Percentiles rank a stretch among this genome's conserved stretches.
Conservation (phyloP, 495 filamentous ascomycete genomes). For the Xylaria bambusicola region DNA sequence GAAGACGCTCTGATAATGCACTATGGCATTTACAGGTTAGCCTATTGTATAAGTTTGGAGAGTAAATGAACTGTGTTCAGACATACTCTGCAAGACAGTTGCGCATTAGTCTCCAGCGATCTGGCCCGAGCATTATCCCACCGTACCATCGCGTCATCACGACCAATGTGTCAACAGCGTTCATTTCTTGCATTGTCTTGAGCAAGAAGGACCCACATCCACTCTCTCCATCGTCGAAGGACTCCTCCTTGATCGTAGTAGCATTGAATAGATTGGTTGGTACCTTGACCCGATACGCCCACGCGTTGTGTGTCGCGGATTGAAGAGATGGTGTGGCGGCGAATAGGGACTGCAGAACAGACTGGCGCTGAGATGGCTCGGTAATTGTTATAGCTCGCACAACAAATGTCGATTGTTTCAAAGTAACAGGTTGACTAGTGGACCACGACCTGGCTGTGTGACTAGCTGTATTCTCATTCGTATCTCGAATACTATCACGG, state of each 20-base stretch:
- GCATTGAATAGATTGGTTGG: slow-evolving; percentile 31
- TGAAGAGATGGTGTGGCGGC: slow-evolving; percentile 41
- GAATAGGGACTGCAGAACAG: slow-evolving; percentile 43
- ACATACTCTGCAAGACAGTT: slow-evolving; percentile 38
- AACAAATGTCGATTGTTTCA: slow-evolving; percentile 54
- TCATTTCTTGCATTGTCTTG: slow-evolving; percentile 76
- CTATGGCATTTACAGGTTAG: slow-evolving; percentile 21
- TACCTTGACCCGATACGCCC: slow-evolving; percentile 48
- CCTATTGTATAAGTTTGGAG: background rate
- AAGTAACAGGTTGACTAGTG: slow-evolving; percentile 42
- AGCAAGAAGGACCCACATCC: slow-evolving; percentile 81
- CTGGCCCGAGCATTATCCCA: slow-evolving; percentile 80
- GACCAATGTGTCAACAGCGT: slow-evolving; percentile 78
- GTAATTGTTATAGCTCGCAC: slow-evolving; percentile 48
- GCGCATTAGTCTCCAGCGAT: slow-evolving; percentile 65
- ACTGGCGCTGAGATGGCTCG: slow-evolving; percentile 36
- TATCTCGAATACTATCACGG: background rate
- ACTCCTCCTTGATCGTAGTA: slow-evolving; percentile 67
- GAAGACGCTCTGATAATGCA: slow-evolving; percentile 48
- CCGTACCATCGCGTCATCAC: slow-evolving; percentile 95
- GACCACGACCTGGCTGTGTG: slow-evolving; percentile 37
- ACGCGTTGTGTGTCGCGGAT: slow-evolving; percentile 55
- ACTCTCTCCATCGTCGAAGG: slow-evolving; percentile 90
- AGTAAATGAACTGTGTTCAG: background rate
- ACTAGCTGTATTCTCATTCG: slow-evolving; percentile 5